A percentile compares a stretch with the other conserved stretches of the same genome.
Evolutionary conservation across 1,284 basidiomycete genomes (phyloP).

Genomic region (Ustilago loliicola): DNA sequence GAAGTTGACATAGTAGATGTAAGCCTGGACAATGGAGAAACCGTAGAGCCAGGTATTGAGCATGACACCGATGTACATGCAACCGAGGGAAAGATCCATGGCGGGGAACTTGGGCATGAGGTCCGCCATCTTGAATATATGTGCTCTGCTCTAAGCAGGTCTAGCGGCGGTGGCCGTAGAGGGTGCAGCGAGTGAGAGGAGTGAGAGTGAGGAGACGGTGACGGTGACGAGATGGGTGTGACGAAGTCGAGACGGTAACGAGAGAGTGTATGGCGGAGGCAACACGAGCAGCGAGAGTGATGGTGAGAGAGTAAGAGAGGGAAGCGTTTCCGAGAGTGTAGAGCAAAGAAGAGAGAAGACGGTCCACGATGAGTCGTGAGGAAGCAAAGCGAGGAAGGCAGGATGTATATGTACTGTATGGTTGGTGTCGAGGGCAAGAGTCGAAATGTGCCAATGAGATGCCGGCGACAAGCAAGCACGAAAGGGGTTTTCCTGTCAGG

Average conservation of each 20-base stretch:
- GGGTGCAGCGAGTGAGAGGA: too few species aligned
- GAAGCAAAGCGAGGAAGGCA: too few species aligned
- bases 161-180: not conserved
- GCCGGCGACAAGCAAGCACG: too few species aligned
- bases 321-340: too few species aligned
- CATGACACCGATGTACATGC: slow-evolving; percentile 64
- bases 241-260: slow-evolving; percentile 2
- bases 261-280: slow-evolving; percentile 11
- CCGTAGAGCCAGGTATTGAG: slow-evolving; percentile 65
- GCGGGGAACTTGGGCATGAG: slow-evolving; percentile 28
- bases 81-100: slow-evolving; percentile 55
- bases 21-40: slow-evolving; percentile 62
- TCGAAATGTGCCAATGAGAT: too few species aligned
- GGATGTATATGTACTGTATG: too few species aligned
- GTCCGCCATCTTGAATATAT: slow-evolving; percentile 31
- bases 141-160: slow-evolving; percentile 11
- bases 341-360: too few species aligned
- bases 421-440: too few species aligned
- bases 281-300: not conserved
- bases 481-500: too few species aligned
- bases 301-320: too few species aligned
- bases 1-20: slow-evolving; percentile 64
- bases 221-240: not conserved
- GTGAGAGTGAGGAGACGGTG: not conserved
- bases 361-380: too few species aligned